Evolutionary conservation across 2,329 filamentous ascomycete genomes (phyloP).

Genomic region (Hymenoscyphus fraxineus): DNA sequence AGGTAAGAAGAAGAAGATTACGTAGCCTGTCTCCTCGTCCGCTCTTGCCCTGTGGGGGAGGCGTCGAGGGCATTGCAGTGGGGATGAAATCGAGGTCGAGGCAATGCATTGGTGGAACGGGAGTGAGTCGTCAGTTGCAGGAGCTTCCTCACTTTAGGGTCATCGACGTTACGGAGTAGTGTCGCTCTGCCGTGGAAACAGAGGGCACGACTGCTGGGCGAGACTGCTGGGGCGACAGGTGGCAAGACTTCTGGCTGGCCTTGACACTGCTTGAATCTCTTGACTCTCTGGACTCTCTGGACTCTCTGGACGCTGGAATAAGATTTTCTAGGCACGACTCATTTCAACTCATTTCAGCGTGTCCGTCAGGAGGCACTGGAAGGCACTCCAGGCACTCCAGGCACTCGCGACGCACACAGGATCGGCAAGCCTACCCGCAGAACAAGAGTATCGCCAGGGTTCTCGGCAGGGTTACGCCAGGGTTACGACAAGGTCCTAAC

Average conservation of each 20-base stretch:
- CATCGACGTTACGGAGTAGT: too few relatives aligned
- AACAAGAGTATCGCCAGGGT: background rate
- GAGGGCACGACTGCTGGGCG: too few relatives aligned
- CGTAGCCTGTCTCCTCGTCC: background rate
- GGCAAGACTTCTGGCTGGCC: background rate
- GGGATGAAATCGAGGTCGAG: too few relatives aligned
- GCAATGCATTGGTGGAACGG: too few relatives aligned
- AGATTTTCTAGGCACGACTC: background rate
- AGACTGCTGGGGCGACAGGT: too few relatives aligned
- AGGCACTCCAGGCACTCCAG: too few relatives aligned
- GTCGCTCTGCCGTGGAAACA: too few relatives aligned
- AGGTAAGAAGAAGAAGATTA: background rate
- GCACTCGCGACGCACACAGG: background rate
- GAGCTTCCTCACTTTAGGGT: too few relatives aligned
- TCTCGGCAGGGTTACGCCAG: background rate
- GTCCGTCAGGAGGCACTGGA: background rate
- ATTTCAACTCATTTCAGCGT: background rate
- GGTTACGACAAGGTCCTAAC: background rate
- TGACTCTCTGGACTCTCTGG: background rate
- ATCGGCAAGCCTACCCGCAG: slow-evolving; percentile 1
- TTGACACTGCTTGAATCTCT: background rate
- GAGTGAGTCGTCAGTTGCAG: too few relatives aligned
- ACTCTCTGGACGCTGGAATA: background rate
- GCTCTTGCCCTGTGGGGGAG: background rate
- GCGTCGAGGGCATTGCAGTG: too few relatives aligned